Base-by-base conservation (phyloP, 2,329 filamentous ascomycete genomes). In the Fusarium subtropicale region DNA sequence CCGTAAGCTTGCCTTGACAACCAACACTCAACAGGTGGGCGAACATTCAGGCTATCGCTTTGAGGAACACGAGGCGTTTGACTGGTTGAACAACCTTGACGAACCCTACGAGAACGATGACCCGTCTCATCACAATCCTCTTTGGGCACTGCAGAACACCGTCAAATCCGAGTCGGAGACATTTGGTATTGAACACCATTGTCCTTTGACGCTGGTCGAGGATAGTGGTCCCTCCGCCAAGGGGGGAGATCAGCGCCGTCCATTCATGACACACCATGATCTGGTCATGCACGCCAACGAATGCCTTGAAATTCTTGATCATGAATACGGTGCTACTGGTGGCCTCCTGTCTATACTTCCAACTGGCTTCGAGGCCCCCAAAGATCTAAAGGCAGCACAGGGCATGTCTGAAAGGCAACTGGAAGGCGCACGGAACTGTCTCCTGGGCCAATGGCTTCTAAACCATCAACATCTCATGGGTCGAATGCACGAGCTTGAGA, bases 301-400 rank as follows among this genome's bases (percentile, higher is more conserved):
- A 61, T 85, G 87, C 52, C 83, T 90, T 8, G 87, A 89, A 77
- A 80, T 85, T 3, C 81, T 90, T 9, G 87, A 90, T 68, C 86
- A 89, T 72, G 87, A 89, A 74, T 87, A 84, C 70, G 81, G 82
- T 44, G 79, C 82, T 28, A 84, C 85, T 36, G 87, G 87, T 18
- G 87, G 87, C 4, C 77, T 90, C 20, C 78, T 89, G 42, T 82
- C 84, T 20, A 77, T 89, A 10, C 80, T 90, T 2, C 87, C 87
- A 0, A 78, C 79, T 4, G 78, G 81, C 18, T 48, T 50, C 11
- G 68, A 71, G 41, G 64, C 56, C n/a, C 44, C 69, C 4, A 42
- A 51, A 4, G 74, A 75, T 4, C 76, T 76, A 8, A 68, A 77
- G 8, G 77, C 79, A 54, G 47, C 31, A 7, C 54, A 54, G 42